phyloP scores from a whole-genome alignment of 2,329 filamentous ascomycete species.

The Dothideomycetes sp. region DNA sequence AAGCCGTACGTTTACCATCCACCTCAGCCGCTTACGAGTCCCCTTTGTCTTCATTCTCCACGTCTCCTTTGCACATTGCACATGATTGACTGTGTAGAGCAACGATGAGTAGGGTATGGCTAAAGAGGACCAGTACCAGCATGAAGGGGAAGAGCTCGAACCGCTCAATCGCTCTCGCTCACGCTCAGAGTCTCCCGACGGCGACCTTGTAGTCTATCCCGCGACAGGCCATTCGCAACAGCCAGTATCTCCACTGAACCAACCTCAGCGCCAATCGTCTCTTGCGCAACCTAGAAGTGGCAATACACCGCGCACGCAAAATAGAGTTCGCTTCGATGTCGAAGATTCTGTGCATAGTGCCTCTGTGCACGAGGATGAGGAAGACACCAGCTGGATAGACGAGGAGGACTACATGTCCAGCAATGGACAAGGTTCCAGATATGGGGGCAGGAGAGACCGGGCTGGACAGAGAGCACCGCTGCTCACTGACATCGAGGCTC shows the following conservation, averaged over 20 bases:
- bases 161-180: neutral
- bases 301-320: conserved; percentile 51
- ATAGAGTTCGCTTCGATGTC: conserved; percentile 65
- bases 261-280: conserved; percentile 23
- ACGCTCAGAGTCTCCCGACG: neutral
- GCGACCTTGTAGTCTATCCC: neutral
- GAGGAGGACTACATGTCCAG: conserved; percentile 50
- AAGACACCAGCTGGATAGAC: conserved; percentile 34
- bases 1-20: neutral
- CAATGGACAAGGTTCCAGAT: conserved; percentile 19
- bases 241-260: no score
- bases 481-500: conserved; percentile 73
- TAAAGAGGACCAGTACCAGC: neutral
- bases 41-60: neutral
- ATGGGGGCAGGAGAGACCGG: conserved; percentile 24
- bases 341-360: conserved; percentile 14
- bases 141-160: neutral
- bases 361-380: conserved; percentile 4
- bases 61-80: no score
- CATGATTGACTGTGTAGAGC: no score
- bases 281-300: conserved; percentile 35
- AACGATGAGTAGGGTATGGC: neutral
- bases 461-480: conserved; percentile 52
- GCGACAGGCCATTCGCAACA: neutral
- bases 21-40: neutral